These are phyloP conservation scores for Acorus calamus DNA, from an alignment of 106 monocot species.

Conservation along the genomic window DNA sequence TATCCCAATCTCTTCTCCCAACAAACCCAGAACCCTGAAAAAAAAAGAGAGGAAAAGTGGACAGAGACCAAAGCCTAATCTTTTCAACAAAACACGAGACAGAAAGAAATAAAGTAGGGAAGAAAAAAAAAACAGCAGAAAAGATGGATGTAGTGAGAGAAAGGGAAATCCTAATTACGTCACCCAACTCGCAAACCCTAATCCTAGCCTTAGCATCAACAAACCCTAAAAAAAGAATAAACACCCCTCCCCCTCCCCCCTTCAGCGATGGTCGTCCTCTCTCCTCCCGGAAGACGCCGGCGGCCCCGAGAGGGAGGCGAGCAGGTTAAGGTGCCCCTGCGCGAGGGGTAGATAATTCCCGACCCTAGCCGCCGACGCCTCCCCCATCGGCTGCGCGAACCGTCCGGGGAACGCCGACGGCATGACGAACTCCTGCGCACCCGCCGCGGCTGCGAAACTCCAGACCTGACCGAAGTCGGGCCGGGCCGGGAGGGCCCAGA, in stretches of 20 bases:
- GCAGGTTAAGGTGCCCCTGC: slow-evolving; percentile 71
- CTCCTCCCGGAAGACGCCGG: slow-evolving; percentile 27
- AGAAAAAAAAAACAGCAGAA: background rate
- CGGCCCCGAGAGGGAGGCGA: slow-evolving; percentile 55
- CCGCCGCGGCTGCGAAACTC: slow-evolving; percentile 37
- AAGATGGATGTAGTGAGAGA: background rate
- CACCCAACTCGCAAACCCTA: slow-evolving; percentile 8
- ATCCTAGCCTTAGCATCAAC: background rate
- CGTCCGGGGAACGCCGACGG: slow-evolving; percentile 15
- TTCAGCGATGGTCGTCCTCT: slow-evolving; percentile 54
- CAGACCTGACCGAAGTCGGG: slow-evolving; percentile 79
- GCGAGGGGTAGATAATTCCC: slow-evolving; percentile 73
- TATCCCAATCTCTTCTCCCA: no score
- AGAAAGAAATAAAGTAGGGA: background rate
- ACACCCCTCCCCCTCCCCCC: no score
- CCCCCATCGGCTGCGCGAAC: slow-evolving; percentile 32
- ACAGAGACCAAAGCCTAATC: background rate
- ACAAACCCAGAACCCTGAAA: no score
- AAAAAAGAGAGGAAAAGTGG: no score
- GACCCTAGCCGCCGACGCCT: slow-evolving; percentile 62
- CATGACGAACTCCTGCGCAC: slow-evolving; percentile 48
- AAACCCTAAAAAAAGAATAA: background rate
- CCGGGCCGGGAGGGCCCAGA: slow-evolving; percentile 76
- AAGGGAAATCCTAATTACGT: slow-evolving; percentile 2
- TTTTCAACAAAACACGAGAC: background rate